Evolutionary conservation across 2,329 filamentous ascomycete species (phyloP), one percentile per base, ranked within the genome.

Genomic region (Botrytis hyacinthi): DNA sequence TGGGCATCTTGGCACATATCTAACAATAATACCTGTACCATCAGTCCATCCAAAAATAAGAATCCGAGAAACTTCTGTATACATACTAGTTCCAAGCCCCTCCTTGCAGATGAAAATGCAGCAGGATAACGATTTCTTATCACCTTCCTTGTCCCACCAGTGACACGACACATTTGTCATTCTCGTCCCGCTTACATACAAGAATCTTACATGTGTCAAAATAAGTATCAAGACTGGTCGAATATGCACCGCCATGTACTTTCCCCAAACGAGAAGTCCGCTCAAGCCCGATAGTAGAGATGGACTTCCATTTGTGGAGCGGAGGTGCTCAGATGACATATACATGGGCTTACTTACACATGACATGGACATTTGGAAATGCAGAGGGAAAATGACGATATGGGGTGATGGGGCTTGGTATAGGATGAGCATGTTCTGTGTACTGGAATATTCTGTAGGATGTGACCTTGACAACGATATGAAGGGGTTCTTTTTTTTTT

Each of bases 51-150:
- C 44, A 10, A 37, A 51, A 67, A 54, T 51, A 40, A 67, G 22
- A 44, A 40, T 26, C 65, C 46, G 46, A 67, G 65, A 54, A 67
- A 54, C 32, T 67, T 67, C 65, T 54, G 37, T 8, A 40, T 40
- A 40, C 44, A 67, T 54, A 67, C 65, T 67, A 67, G 65, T 51
- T 40, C 44, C 46, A 37, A n/a, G 18, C 8, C 22, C 32, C 29
- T 22, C 20, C n/a, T n/a, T 67, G 46, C 46, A 54, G 32, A 48
- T n/a, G 26, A 5, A 22, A 1, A 46, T 46, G 62, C 62, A 54
- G 14, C 9, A 20, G 46, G 65, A 67, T 67, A 67, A 67, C 46
- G 32, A 37, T 54, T 40, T 51, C 63, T 67, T 67, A 51, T 67
- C 44, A 16, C 9, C 48, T 12, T n/a, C 63, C 22, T 26, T 20